Evolutionary conservation across 2,329 filamentous ascomycete genomes (phyloP).

Genomic region (Fonsecaea monophora): DNA sequence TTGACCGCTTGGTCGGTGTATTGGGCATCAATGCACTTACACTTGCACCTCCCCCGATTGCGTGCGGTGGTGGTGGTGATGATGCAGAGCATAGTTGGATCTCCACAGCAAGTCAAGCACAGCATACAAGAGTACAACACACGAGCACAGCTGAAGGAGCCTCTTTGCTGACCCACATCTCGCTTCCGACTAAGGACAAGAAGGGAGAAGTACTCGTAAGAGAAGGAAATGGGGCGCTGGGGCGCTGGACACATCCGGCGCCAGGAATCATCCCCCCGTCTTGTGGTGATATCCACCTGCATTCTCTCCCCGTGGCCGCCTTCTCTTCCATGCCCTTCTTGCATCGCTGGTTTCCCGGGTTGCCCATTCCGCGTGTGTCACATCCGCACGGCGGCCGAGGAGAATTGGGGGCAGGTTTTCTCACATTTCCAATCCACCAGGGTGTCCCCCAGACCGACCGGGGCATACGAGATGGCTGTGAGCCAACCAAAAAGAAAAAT

Average conservation of each 20-base stretch:
- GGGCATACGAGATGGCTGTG: neutral
- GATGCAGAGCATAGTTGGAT: slow-evolving; percentile 4
- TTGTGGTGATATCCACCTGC: neutral
- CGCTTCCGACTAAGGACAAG: neutral
- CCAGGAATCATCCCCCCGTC: slow-evolving; percentile 22
- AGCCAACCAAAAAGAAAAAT: neutral
- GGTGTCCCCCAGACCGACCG: neutral
- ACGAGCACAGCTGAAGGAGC: neutral
- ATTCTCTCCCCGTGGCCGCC: neutral
- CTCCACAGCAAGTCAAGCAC: neutral
- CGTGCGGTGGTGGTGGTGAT: neutral
- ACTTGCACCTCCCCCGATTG: neutral
- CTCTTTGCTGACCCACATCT: neutral
- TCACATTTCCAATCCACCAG: neutral
- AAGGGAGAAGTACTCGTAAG: neutral
- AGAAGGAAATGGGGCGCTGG: slow-evolving; percentile 6
- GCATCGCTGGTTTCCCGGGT: neutral
- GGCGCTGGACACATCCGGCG: slow-evolving; percentile 19
- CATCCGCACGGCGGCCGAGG: slow-evolving; percentile 9
- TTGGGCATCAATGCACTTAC: slow-evolving; percentile 3
- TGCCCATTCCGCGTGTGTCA: neutral
- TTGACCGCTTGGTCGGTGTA: neutral
- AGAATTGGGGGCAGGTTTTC: neutral
- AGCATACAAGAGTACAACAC: neutral
- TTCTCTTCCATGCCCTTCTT: neutral